Conservation (phyloP, 257 asterid genomes). For the Rauvolfia tetraphylla region DNA sequence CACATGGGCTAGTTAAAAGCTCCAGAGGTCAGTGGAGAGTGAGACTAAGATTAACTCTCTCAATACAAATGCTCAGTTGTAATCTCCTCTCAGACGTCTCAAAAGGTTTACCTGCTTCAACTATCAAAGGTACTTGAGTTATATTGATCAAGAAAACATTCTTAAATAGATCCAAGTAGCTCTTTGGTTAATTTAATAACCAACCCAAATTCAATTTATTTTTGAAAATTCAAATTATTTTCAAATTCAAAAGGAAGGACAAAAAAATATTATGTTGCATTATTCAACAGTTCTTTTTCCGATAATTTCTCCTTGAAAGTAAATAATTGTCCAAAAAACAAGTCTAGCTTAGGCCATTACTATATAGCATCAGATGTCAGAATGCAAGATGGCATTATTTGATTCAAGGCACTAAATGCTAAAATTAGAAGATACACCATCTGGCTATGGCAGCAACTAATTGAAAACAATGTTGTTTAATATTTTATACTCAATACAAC, state of each 20-base stretch:
- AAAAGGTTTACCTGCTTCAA: background rate
- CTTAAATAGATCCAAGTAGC: background rate
- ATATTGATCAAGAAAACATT: background rate
- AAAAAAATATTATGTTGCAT: background rate
- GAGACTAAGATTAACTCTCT: background rate
- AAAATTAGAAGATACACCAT: background rate
- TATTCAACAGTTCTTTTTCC: background rate
- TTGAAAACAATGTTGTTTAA: background rate
- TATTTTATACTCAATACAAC: background rate
- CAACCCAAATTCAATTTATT: background rate
- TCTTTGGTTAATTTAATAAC: background rate
- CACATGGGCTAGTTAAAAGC: background rate
- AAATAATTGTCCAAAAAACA: background rate
- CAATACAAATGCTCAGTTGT: background rate
- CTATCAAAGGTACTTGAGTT: background rate
- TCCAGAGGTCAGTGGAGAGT: background rate
- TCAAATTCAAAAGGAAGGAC: background rate
- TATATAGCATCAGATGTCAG: background rate
- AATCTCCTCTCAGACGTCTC: background rate
- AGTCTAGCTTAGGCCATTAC: background rate
- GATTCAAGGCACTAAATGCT: background rate
- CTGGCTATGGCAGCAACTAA: background rate
- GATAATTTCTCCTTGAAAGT: background rate
- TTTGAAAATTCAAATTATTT: background rate
- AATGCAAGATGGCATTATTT: background rate